These are phyloP conservation scores for Ceratocystis albifundus DNA, from an alignment of 2,329 filamentous ascomycete species.

Conservation along the genomic window DNA sequence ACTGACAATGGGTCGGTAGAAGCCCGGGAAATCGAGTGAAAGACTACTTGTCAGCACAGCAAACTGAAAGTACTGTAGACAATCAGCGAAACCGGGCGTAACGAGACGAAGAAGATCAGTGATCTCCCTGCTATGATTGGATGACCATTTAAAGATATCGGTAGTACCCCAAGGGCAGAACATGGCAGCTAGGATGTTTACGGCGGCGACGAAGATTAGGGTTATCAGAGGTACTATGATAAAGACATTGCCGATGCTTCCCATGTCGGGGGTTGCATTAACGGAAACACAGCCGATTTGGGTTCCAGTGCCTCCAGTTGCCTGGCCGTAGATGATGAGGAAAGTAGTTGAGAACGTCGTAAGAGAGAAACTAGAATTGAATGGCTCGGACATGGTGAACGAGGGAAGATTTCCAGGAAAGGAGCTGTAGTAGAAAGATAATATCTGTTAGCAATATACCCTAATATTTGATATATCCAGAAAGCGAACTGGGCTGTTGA, in stretches of 20 bases:
- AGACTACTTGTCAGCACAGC: constrained; percentile 77
- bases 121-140: constrained; percentile 89
- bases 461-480: background rate
- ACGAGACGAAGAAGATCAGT: constrained; percentile 74
- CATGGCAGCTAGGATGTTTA: constrained; percentile 72
- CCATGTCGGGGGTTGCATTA: constrained; percentile 74
- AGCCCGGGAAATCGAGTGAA: constrained; percentile 81
- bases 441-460: background rate
- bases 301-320: constrained; percentile 36
- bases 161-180: constrained; percentile 89
- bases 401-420: constrained; percentile 48
- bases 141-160: constrained; percentile 91
- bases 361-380: constrained; percentile 76
- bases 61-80: constrained; percentile 93
- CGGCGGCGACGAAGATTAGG: constrained; percentile 65
- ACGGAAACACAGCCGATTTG: constrained; percentile 69
- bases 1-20: constrained; percentile 82
- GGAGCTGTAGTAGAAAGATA: constrained; percentile 26
- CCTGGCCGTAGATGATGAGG: constrained; percentile 63
- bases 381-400: constrained; percentile 60
- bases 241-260: constrained; percentile 55
- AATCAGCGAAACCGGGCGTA: constrained; percentile 92
- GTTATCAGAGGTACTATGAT: constrained; percentile 68
- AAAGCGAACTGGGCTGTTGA: background rate
- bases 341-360: constrained; percentile 67